Percentiles rank a stretch among this genome's conserved stretches.
Conservation (phyloP, 2,329 filamentous ascomycete genomes). For the Aspergillus texensis region DNA sequence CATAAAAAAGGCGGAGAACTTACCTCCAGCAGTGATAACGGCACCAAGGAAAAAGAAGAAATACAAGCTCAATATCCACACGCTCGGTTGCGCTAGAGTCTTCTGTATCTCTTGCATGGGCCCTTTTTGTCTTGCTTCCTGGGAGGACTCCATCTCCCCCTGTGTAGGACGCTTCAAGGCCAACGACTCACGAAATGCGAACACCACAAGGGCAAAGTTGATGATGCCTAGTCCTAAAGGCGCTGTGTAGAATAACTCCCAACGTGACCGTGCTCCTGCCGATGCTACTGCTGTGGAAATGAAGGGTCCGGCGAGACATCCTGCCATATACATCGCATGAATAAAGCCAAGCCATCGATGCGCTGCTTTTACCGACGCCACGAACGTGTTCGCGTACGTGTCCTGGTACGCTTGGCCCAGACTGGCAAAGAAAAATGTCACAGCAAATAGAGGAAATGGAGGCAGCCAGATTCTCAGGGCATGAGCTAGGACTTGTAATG, state of each 20-base stretch:
- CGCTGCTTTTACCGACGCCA: constrained; percentile 53
- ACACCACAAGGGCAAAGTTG: constrained; percentile 52
- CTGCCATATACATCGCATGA: constrained; percentile 63
- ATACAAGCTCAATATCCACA: constrained; percentile 64
- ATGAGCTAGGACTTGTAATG: constrained; percentile 52
- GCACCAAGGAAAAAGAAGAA: constrained; percentile 67
- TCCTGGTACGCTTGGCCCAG: constrained; percentile 67
- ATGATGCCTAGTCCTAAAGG: constrained; percentile 56
- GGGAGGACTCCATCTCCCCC: neutral
- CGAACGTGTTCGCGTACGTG: constrained; percentile 65
- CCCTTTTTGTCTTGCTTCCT: constrained; percentile 2
- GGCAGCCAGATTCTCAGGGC: constrained; percentile 59
- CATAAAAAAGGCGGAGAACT: neutral
- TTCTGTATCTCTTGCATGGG: constrained; percentile 28
- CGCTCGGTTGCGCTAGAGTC: constrained; percentile 23
- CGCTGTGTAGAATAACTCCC: constrained; percentile 61
- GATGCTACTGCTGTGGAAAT: constrained; percentile 56
- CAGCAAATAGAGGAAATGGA: constrained; percentile 59
- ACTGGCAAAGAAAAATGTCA: constrained; percentile 61
- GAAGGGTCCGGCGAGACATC: constrained; percentile 61
- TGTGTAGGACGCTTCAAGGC: neutral
- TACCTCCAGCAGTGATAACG: constrained; percentile 54
- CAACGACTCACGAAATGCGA: constrained; percentile 53
- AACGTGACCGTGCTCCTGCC: constrained; percentile 39
- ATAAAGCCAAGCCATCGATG: constrained; percentile 67